Evolutionary conservation across 2,329 filamentous ascomycete genomes (phyloP).

Genomic region (Ceratocystis smalleyi): DNA sequence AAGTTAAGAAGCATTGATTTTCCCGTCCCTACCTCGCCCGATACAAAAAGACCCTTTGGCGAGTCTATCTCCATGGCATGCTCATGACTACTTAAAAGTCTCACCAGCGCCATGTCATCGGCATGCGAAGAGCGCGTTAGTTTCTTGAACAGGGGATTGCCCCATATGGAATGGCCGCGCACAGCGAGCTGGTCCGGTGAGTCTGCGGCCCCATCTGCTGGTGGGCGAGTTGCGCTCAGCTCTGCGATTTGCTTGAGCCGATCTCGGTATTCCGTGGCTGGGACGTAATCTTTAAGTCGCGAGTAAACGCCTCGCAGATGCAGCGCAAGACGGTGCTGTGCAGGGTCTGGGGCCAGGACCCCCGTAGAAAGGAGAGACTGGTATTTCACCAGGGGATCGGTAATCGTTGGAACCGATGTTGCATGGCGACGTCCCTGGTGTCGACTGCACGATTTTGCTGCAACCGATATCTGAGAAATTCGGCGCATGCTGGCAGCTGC

Average conservation of each 20-base stretch:
- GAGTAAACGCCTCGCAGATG: constrained; percentile 65
- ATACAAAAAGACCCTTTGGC: constrained; percentile 59
- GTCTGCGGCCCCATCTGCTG: constrained; percentile 19
- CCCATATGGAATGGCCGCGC: constrained; percentile 39
- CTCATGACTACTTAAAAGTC: constrained; percentile 54
- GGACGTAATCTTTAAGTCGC: constrained; percentile 63
- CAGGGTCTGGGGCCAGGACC: constrained; percentile 50
- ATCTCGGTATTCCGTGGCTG: constrained; percentile 51
- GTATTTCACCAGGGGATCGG: constrained; percentile 64
- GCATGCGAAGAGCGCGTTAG: constrained; percentile 32
- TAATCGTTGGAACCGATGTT: constrained; percentile 39
- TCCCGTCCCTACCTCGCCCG: constrained; percentile 68
- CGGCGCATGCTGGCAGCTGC: constrained; percentile 4
- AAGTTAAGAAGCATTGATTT: constrained; percentile 77
- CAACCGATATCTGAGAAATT: neutral
- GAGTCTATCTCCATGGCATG: constrained; percentile 56
- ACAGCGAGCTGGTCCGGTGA: constrained; percentile 28
- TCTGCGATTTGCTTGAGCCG: constrained; percentile 45
- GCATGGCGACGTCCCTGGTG: constrained; percentile 22
- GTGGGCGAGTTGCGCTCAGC: constrained; percentile 26
- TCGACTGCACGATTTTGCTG: neutral
- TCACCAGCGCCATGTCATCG: constrained; percentile 38
- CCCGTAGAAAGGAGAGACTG: constrained; percentile 53
- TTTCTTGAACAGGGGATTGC: constrained; percentile 43
- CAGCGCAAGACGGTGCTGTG: constrained; percentile 57